phyloP scores from a whole-genome alignment of 176 grass and related monocot species.

The Oryza punctata region DNA sequence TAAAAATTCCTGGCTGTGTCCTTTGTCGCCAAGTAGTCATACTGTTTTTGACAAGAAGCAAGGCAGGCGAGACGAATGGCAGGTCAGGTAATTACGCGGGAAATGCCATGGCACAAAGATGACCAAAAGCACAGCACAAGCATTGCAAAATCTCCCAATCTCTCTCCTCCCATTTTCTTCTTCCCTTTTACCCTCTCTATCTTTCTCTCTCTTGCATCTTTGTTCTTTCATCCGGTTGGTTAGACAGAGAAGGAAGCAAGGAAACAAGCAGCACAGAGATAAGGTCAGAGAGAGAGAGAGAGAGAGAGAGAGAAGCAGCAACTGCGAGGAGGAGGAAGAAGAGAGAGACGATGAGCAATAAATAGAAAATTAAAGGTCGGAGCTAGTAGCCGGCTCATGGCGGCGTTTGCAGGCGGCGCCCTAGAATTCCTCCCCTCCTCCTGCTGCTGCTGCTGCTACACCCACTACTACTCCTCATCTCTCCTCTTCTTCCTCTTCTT shows the following conservation, averaged over 20 bases:
- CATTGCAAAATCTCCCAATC: constrained; percentile 10
- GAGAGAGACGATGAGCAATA: constrained; percentile 44
- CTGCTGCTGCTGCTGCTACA: neutral
- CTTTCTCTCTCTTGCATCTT: constrained; percentile 15
- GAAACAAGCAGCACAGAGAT: constrained; percentile 28
- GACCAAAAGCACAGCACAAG: constrained; percentile 21
- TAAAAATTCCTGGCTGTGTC: constrained; percentile 48
- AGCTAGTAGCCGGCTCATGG: constrained; percentile 50
- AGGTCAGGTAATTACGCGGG: constrained; percentile 38
- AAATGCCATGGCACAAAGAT: constrained; percentile 32
- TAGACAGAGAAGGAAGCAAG: constrained; percentile 41
- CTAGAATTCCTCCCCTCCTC: constrained; percentile 50
- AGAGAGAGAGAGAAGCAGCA: neutral
- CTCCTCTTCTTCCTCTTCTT: constrained; percentile 41
- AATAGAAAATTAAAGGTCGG: constrained; percentile 72
- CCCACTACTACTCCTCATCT: constrained; percentile 28
- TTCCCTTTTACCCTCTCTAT: neutral
- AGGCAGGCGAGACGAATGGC: neutral
- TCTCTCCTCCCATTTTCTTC: constrained; percentile 30
- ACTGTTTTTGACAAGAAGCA: constrained; percentile 45
- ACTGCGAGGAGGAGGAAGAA: neutral
- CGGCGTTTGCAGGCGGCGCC: constrained; percentile 74
- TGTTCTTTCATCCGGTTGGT: constrained; percentile 38
- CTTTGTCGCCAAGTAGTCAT: constrained; percentile 53
- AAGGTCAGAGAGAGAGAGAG: neutral